Conservation (phyloP, 2,329 filamentous ascomycete genomes). For the Cryoendolithus antarcticus region DNA sequence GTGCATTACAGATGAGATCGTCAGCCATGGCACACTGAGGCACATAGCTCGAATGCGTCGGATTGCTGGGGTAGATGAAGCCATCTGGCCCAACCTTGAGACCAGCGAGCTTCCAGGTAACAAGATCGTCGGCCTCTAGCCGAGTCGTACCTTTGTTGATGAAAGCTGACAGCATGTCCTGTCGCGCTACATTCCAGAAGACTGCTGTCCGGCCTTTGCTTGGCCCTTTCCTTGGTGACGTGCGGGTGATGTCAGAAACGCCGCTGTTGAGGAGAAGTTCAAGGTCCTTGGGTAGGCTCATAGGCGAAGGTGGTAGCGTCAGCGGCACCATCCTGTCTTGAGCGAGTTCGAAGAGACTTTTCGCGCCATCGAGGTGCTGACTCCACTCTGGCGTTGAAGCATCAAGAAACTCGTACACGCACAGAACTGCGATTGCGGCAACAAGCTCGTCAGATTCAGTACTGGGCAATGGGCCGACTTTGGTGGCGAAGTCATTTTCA, state of each 20-base stretch:
- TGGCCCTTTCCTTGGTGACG: constrained; percentile 21
- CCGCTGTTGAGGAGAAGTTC: constrained; percentile 3
- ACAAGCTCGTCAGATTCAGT: constrained; percentile 48
- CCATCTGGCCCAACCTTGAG: constrained; percentile 44
- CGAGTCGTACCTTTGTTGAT: constrained; percentile 50
- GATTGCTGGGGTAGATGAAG: constrained; percentile 36
- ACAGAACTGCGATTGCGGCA: constrained; percentile 53
- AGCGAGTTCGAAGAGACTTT: constrained; percentile 46
- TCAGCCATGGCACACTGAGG: constrained; percentile 43
- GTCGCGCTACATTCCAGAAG: constrained; percentile 56
- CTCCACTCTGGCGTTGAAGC: constrained; percentile 51
- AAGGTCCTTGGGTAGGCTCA: constrained; percentile 2
- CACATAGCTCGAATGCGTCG: constrained; percentile 29
- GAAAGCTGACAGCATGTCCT: constrained; percentile 53
- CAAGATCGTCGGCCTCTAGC: constrained; percentile 47
- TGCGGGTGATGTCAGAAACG: background rate
- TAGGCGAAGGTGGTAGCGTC: constrained; percentile 29
- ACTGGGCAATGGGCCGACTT: constrained; percentile 18
- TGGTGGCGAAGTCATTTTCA: constrained; percentile 11
- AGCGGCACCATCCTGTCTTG: constrained; percentile 37
- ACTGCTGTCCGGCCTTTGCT: constrained; percentile 46
- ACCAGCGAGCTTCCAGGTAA: constrained; percentile 52
- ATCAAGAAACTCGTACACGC: constrained; percentile 57
- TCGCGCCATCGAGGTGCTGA: constrained; percentile 52
- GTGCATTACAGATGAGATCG: constrained; percentile 50